A percentile compares a stretch with the other conserved stretches of the same genome.
These are phyloP conservation scores for Stemphylium vesicarium DNA, from an alignment of 2,329 filamentous ascomycete species.

Conservation along the genomic window DNA sequence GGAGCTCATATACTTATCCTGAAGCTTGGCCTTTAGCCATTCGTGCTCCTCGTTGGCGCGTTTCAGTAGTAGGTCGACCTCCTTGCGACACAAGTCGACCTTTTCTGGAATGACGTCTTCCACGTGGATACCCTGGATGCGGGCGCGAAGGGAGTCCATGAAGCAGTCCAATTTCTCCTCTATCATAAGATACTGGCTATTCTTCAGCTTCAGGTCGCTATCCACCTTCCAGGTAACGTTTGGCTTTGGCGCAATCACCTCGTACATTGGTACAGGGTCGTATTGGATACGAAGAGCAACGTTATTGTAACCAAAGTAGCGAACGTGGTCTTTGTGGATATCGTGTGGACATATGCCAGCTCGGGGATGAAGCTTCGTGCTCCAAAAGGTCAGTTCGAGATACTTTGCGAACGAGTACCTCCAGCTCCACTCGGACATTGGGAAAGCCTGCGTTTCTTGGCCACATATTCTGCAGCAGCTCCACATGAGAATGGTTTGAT, in stretches of 20 bases:
- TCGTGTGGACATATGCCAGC: slow-evolving; percentile 86
- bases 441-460: slow-evolving; percentile 84
- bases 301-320: slow-evolving; percentile 89
- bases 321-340: slow-evolving; percentile 87
- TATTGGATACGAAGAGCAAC: slow-evolving; percentile 89
- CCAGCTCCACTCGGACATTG: slow-evolving; percentile 94
- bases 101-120: slow-evolving; percentile 91
- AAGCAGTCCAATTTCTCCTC: slow-evolving; percentile 85
- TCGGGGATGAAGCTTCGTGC: slow-evolving; percentile 76
- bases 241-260: slow-evolving; percentile 89
- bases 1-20: slow-evolving; percentile 89
- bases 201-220: slow-evolving; percentile 88
- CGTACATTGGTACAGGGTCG: slow-evolving; percentile 88
- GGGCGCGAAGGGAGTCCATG: slow-evolving; percentile 82
- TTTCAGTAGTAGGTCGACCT: slow-evolving; percentile 78
- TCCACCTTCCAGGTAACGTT: slow-evolving; percentile 98
- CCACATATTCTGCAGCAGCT: slow-evolving; percentile 92
- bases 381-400: slow-evolving; percentile 97
- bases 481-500: slow-evolving; percentile 93
- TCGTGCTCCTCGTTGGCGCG: slow-evolving; percentile 85
- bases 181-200: slow-evolving; percentile 82
- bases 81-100: slow-evolving; percentile 77
- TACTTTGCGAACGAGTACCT: slow-evolving; percentile 99
- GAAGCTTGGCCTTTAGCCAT: slow-evolving; percentile 75
- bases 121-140: slow-evolving; percentile 86